Evolutionary conservation across 2,329 filamentous ascomycete species (phyloP).

Genomic region (Cladosporium sp.): DNA sequence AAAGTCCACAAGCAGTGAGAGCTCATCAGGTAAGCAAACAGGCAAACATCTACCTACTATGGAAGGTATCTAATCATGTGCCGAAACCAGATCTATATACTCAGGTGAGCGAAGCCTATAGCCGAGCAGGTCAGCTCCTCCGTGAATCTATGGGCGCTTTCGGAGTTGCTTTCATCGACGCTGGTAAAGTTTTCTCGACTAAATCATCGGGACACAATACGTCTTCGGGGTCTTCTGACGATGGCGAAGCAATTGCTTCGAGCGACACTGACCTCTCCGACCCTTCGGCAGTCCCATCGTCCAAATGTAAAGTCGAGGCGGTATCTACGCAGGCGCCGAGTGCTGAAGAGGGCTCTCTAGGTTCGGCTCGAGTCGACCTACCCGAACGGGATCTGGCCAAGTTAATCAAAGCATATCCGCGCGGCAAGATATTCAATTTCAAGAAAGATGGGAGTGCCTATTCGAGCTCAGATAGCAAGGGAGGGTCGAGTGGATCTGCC

Average conservation of each 20-base stretch:
- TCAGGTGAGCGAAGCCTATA: constrained; percentile 32
- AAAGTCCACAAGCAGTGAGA: too few relatives aligned
- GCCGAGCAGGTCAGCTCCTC: constrained; percentile 45
- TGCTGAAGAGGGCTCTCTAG: neutral
- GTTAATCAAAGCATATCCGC: constrained; percentile 21
- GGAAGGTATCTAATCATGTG: too few relatives aligned
- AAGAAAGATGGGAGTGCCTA: constrained; percentile 18
- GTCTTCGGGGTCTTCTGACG: neutral
- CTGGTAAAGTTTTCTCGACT: neutral
- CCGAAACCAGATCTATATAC: neutral
- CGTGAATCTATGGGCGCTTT: constrained; percentile 44
- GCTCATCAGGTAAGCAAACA: neutral
- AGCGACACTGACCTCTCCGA: constrained; percentile 4
- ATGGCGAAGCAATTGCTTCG: neutral
- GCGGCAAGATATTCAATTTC: constrained; percentile 27
- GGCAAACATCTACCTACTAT: too few relatives aligned
- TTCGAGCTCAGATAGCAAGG: constrained; percentile 18
- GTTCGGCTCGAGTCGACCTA: neutral
- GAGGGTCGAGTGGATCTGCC: neutral
- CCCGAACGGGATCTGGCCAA: neutral
- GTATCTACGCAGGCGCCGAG: neutral
- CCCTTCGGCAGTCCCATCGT: neutral
- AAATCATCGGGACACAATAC: neutral
- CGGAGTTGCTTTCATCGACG: constrained; percentile 40
- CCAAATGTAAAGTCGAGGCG: neutral